phyloP scores from a whole-genome alignment of 2,329 filamentous ascomycete species.

The Neonectria neomacrospora region DNA sequence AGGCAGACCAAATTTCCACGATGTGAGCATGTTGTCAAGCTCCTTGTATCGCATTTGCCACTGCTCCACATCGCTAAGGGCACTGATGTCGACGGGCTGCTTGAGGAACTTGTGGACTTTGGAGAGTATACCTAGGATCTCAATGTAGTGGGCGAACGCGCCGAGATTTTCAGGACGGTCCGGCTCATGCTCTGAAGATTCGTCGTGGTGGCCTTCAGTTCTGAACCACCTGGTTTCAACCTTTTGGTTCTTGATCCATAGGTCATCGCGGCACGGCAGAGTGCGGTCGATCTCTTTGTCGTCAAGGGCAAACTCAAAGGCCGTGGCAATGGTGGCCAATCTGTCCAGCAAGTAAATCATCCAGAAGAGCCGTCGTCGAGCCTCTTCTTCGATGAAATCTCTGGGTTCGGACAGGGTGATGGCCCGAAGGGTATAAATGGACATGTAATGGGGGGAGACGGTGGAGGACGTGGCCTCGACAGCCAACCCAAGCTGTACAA shows the following conservation, averaged over 20 bases:
- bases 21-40: slow-evolving; percentile 80
- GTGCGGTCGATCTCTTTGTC: slow-evolving; percentile 91
- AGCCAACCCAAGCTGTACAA: slow-evolving; percentile 86
- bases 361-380: slow-evolving; percentile 87
- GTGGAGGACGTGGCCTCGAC: slow-evolving; percentile 85
- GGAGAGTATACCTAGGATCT: slow-evolving; percentile 87
- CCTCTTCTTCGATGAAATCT: slow-evolving; percentile 91
- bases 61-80: slow-evolving; percentile 83
- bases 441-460: slow-evolving; percentile 81
- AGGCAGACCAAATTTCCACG: slow-evolving; percentile 87
- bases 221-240: slow-evolving; percentile 88
- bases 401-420: slow-evolving; percentile 85
- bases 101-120: slow-evolving; percentile 91
- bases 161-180: slow-evolving; percentile 84
- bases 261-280: slow-evolving; percentile 86
- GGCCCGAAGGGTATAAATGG: slow-evolving; percentile 88
- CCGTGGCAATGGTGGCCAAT: slow-evolving; percentile 90
- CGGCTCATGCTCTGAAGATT: slow-evolving; percentile 68
- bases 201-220: slow-evolving; percentile 57
- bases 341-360: slow-evolving; percentile 92
- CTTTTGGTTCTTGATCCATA: slow-evolving; percentile 84
- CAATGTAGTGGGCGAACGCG: slow-evolving; percentile 89
- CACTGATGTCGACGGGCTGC: slow-evolving; percentile 87
- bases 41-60: slow-evolving; percentile 91
- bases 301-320: slow-evolving; percentile 90